Evolutionary conservation across 768 basidiomycete species (phyloP), one percentile per base, ranked within the genome.

Genomic region (Heimioporus sp.): DNA sequence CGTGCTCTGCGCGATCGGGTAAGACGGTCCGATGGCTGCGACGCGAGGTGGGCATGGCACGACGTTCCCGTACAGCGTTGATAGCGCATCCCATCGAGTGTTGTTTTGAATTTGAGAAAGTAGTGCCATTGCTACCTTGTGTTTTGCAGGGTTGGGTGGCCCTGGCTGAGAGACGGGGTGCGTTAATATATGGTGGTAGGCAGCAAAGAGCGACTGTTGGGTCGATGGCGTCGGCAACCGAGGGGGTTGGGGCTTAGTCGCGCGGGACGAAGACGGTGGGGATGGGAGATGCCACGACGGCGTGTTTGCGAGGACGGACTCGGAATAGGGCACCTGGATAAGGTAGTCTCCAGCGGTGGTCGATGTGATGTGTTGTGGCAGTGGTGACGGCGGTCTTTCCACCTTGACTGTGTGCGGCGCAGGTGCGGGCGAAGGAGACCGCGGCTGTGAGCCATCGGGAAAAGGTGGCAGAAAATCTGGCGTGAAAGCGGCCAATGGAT

Each of bases 121-220:
- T 10, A 91, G 71, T 0, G 84, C 76, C 79, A 90, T 82, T 5
- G 86, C 83, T n/a, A 90, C 83, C 61, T 82, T 83, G 70, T 91
- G 88, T 40, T 86, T 79, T 5, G 81, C 70, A 30, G 83, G 82
- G 48, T 81, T 87, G 4, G 81, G 70, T 10, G 79, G 59, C 6
- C 73, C 72, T 0, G 75, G 71, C 47, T 76, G 64, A 0, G 81
- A 72, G 0, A 84, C 79, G 1, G 86, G 85, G 57, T 90, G 82
- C 0, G 85, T 89, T 45, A 90, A 77, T 53, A 90, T 85, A 57
- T 90, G 84, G 56, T 88, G 90, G 61, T 88, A 90, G 6, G 86
- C 88, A 12, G 75, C 72, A 39, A 87, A 65, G 30, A 90, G 78
- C 1, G 87, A 76, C 3, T 78, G 85, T 55, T 87, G 84, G 8